Evolutionary conservation across 768 basidiomycete genomes (phyloP).

Genomic region (Termitomyces eurrhizus): DNA sequence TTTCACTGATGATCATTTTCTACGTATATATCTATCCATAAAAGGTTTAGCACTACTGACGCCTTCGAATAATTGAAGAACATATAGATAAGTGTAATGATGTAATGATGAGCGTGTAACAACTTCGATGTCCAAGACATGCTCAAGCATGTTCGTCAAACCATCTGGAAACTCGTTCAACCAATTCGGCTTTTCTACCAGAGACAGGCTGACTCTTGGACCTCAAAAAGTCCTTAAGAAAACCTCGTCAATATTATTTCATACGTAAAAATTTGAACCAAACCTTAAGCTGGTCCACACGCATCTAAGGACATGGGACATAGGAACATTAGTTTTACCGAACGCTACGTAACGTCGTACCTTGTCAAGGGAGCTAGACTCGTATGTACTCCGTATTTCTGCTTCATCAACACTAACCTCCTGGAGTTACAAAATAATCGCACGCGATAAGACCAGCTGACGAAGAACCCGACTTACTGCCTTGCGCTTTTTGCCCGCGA

Average conservation of each 20-base stretch:
- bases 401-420: conserved; percentile 64
- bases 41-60: background rate
- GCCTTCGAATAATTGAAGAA: background rate
- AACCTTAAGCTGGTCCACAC: conserved; percentile 78
- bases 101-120: background rate
- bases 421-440: conserved; percentile 26
- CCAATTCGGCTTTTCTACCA: conserved; percentile 72
- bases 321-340: conserved; percentile 11
- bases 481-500: conserved; percentile 62
- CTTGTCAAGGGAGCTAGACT: conserved; percentile 59
- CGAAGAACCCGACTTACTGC: conserved; percentile 42
- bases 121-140: background rate
- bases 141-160: conserved; percentile 35
- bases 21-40: background rate
- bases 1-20: background rate
- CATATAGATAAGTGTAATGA: background rate
- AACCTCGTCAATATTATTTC: conserved; percentile 5
- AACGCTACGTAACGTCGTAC: conserved; percentile 33
- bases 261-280: conserved; percentile 10
- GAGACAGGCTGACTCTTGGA: conserved; percentile 55
- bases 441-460: conserved; percentile 6
- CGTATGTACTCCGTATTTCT: conserved; percentile 67
- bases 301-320: conserved; percentile 42
- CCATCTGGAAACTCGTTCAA: conserved; percentile 65
- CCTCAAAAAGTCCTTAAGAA: conserved; percentile 64